Percentiles rank a stretch among this genome's conserved stretches.
Evolutionary conservation across 352 stramenopile genomes (phyloP).

Genomic region (Proteromonas lacertae): DNA sequence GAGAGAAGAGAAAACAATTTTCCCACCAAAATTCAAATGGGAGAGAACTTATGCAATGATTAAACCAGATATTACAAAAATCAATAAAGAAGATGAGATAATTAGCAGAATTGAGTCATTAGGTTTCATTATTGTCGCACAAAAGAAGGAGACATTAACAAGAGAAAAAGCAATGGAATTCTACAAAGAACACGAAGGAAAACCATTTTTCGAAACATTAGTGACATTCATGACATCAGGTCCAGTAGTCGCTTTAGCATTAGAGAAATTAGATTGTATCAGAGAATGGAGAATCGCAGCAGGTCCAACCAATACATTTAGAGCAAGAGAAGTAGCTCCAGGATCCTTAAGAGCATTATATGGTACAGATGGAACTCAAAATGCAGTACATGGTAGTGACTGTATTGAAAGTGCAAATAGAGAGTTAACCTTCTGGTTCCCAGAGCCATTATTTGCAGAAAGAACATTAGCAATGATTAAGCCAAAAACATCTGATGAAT

Average conservation of each 20-base stretch:
- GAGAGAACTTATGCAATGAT: too few relatives aligned
- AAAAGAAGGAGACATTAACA: slow-evolving; percentile 45
- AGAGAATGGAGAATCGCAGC: slow-evolving; percentile 55
- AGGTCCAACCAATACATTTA: slow-evolving; percentile 81
- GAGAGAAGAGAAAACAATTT: too few relatives aligned
- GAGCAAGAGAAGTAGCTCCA: slow-evolving; percentile 61
- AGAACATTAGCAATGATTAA: too few relatives aligned
- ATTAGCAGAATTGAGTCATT: slow-evolving; percentile 85
- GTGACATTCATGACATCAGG: slow-evolving; percentile 79
- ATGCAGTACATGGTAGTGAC: slow-evolving; percentile 83
- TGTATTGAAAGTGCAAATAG: slow-evolving; percentile 77
- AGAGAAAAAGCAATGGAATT: slow-evolving; percentile 37
- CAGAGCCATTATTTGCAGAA: too few relatives aligned
- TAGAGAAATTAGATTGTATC: slow-evolving; percentile 69
- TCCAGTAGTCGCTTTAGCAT: slow-evolving; percentile 33
- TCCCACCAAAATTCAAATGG: too few relatives aligned
- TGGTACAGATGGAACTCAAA: slow-evolving; percentile 46
- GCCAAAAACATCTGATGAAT: too few relatives aligned
- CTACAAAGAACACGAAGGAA: slow-evolving; percentile 16
- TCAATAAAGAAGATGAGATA: slow-evolving; percentile 68
- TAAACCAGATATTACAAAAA: slow-evolving; percentile 88
- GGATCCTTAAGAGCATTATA: slow-evolving; percentile 88
- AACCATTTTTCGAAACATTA: slow-evolving; percentile 60
- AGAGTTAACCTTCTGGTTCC: slow-evolving; percentile 93
- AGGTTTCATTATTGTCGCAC: slow-evolving; percentile 75